Conservation (phyloP, 768 basidiomycete genomes). For the Myochromella boudieri region DNA sequence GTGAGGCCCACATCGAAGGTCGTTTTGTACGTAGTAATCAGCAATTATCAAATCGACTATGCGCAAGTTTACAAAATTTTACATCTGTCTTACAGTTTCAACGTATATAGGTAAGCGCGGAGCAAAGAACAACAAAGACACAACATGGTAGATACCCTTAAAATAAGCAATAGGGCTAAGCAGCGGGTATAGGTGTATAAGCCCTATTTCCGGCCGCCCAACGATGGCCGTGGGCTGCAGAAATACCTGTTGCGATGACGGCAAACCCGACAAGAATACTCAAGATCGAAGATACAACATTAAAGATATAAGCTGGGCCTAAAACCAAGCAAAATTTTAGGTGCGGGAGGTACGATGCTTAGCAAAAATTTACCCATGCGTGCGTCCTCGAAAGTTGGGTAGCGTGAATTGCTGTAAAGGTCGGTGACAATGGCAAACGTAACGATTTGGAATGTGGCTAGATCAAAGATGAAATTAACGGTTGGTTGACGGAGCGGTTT, state of each 20-base stretch:
- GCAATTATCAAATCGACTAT: no score
- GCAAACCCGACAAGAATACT: conserved; percentile 51
- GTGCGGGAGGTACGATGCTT: neutral
- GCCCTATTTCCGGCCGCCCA: conserved; percentile 81
- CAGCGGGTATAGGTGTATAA: conserved; percentile 43
- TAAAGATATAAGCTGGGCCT: conserved; percentile 65
- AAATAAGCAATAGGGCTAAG: no score
- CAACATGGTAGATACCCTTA: no score
- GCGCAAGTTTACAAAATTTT: no score
- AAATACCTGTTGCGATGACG: conserved; percentile 62
- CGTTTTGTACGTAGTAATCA: no score
- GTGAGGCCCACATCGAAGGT: no score
- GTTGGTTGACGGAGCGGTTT: neutral
- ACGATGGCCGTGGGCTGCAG: conserved; percentile 56
- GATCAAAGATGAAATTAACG: neutral
- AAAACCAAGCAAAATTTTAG: neutral
- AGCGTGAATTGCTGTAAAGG: conserved; percentile 45
- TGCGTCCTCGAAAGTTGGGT: conserved; percentile 55
- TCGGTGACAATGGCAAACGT: conserved; percentile 68
- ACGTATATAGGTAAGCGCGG: no score
- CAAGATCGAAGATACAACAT: conserved; percentile 59
- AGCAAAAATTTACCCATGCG: conserved; percentile 48
- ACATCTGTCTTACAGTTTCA: no score
- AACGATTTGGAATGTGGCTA: conserved; percentile 60
- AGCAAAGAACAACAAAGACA: no score